Conservation (phyloP, 177 flowering plant genomes). For the Vitis hybrid region DNA sequence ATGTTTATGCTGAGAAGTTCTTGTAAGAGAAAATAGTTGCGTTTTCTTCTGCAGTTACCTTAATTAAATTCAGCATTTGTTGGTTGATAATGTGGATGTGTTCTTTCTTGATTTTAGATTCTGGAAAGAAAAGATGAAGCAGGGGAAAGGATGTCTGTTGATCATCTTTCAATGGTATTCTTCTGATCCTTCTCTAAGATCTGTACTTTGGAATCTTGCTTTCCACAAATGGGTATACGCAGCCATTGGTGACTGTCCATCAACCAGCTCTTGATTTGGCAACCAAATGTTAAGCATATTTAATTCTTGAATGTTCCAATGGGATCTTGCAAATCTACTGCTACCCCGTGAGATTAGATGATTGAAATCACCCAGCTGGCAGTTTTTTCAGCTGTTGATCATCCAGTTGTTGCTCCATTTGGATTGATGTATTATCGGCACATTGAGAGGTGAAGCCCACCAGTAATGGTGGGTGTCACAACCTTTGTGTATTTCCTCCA, state of each 20-base stretch:
- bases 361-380: slow-evolving; percentile 12
- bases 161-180: slow-evolving; percentile 69
- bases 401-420: slow-evolving; percentile 3
- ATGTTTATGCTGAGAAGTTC: too few species aligned
- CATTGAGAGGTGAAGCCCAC: slow-evolving; percentile 14
- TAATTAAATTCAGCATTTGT: not conserved
- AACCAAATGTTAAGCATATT: not conserved
- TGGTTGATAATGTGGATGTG: slow-evolving; percentile 4
- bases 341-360: not conserved
- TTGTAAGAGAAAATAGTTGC: not conserved
- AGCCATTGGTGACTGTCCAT: not conserved
- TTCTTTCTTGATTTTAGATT: slow-evolving; percentile 45
- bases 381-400: slow-evolving; percentile 6
- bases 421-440: slow-evolving; percentile 10
- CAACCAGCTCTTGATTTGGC: not conserved
- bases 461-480: slow-evolving; percentile 1
- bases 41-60: not conserved
- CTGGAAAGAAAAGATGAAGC: slow-evolving; percentile 49
- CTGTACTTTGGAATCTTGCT: not conserved
- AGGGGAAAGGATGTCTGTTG: slow-evolving; percentile 43
- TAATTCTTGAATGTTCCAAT: not conserved
- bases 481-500: not conserved
- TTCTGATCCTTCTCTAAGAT: slow-evolving; percentile 8
- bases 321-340: not conserved
- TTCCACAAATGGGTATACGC: not conserved